Base-by-base conservation (phyloP, 495 filamentous ascomycete species). In the Lepidopterella palustris region DNA sequence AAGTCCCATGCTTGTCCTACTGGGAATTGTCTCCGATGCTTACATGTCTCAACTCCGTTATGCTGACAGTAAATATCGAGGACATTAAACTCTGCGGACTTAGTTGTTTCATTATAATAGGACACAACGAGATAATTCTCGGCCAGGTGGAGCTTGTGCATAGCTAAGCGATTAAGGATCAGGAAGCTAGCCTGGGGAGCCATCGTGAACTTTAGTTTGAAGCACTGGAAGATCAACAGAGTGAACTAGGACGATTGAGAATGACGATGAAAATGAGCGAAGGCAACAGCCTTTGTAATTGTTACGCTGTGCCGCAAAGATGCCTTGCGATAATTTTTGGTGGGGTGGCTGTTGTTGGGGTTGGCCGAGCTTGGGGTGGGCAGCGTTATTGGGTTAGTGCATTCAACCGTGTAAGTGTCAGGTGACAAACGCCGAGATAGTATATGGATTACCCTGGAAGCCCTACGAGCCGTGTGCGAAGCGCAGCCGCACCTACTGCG, bases 71-170 rank as follows among this genome's bases (percentile, higher is more conserved):
- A 10, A 23, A 49, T 24, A 49, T 49, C 45, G n/a, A 49, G 45
- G 45, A 49, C 21, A 10, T 49, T 21, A 21, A 49, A 18, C 23
- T 49, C 45, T 3, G 10, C 45, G 45, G 45, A 24, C 11, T 18
- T 21, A 20, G 45, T 49, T 3, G 23, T 18, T 21, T 3, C 10
- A 24, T 18, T 18, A 24, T 10, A 1, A 49, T 20, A 10, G n/a
- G n/a, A 49, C 45, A 49, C 45, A 3, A 49, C 45, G n/a, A 49
- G n/a, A 24, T 49, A 49, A 23, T 49, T 49, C 11, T 49, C 45
- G 45, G 45, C 23, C 2, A 49, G 45, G 45, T 49, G 21, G 45
- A 49, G 45, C n/a, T 49, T 49, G 15, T 24, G n/a, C 23, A 49
- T 49, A 24, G 15, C 3, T 49, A 21, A 18, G 45, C 21, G 15